Base-by-base conservation (phyloP, 2,329 filamentous ascomycete genomes). In the Pseudohalonectria lignicola region DNA sequence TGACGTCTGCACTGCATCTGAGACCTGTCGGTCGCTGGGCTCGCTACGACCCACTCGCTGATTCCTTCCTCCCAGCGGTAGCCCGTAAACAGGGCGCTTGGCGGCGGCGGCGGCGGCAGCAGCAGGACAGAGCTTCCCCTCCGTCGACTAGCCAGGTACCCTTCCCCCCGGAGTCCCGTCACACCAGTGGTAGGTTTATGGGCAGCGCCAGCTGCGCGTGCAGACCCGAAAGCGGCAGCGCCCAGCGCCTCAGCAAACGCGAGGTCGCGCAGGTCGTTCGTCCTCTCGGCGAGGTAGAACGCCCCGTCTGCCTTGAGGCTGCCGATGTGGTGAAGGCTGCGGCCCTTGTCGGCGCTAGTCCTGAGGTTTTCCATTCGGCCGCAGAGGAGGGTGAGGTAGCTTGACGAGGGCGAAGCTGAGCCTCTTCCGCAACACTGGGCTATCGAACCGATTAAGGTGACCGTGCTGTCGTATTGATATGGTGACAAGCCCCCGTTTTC, bases 221-320 rank as follows among this genome's bases (percentile, higher is more conserved):
- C 8, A 26, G 23, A 15, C 30, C 8, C 2, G 35, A 29, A 12
- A 9, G 8, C 13, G 17, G n/a, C n/a, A n/a, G 12, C 40, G 31
- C 41, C 40, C 4, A 72, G 53, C 21, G 53, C 60, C 45, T 76
- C 72, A 3, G 70, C 71, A 46, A 69, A 73, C 9, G 64, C 65
- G 30, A 75, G 60, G 45, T 76, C 71, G 19, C 65, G 57, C 6
- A 75, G 53, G 45, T 72, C 66, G 39, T 65, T 66, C 12, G 69
- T 74, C 38, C 63, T 60, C 41, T 71, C 66, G 1, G 71, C 70
- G 20, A 74, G 52, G 21, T 64, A 49, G 45, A 74, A 72, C 0
- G 71, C 70, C 2, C 62, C 61, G 21, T 72, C 67, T 3, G 56
- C 53, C 21, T 59, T 59, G 25, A 75, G 51, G 16, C 55, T 58